Conservation (phyloP, 305 asterid genomes). For the Solanum chacoense region DNA sequence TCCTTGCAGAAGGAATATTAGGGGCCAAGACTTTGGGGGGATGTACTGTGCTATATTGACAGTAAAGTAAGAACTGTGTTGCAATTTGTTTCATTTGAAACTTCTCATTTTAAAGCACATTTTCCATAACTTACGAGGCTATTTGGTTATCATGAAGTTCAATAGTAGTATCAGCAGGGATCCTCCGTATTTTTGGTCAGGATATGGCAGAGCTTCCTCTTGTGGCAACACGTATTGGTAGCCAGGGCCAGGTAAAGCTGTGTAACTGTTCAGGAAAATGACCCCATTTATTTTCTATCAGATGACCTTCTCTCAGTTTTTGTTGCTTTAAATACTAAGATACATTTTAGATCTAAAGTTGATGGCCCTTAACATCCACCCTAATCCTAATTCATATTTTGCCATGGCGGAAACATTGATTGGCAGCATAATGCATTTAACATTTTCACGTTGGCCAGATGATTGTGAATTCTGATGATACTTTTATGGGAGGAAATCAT, state of each 20-base stretch:
- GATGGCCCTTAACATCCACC: background rate
- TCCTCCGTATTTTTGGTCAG: slow-evolving; percentile 82
- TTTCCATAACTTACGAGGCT: background rate
- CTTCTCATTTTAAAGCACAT: background rate
- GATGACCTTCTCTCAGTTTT: background rate
- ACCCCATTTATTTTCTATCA: background rate
- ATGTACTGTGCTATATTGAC: slow-evolving; percentile 90
- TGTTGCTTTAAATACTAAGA: background rate
- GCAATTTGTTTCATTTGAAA: background rate
- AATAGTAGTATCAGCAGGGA: slow-evolving; percentile 82
- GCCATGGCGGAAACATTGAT: background rate
- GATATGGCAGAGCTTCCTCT: slow-evolving; percentile 90
- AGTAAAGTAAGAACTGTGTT: slow-evolving; percentile 40
- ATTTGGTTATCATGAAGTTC: slow-evolving; percentile 50
- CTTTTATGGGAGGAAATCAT: background rate
- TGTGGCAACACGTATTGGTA: slow-evolving; percentile 70
- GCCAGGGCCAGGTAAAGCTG: slow-evolving; percentile 67
- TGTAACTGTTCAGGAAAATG: background rate
- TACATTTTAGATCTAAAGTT: background rate
- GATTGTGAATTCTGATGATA: background rate
- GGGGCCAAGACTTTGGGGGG: slow-evolving; percentile 95
- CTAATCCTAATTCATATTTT: background rate
- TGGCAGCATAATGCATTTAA: background rate
- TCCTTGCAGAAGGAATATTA: slow-evolving; percentile 68
- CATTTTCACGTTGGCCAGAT: background rate